These are phyloP conservation scores for Mallotus nudiflorus DNA, from an alignment of 345 rosid genomes.

Conservation along the genomic window DNA sequence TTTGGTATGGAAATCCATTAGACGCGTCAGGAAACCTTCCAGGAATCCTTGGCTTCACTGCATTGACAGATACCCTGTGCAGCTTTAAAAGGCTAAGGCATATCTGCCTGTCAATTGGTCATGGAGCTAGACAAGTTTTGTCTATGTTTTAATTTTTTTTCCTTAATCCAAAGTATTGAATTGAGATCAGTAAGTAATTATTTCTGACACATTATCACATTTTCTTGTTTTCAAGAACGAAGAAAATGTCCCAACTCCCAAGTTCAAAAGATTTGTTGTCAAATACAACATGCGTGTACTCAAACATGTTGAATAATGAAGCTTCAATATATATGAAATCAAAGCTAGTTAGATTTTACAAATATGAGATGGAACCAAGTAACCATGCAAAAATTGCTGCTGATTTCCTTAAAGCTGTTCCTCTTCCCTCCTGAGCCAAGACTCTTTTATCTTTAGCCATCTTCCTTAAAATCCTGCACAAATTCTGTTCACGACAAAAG, in stretches of 20 bases:
- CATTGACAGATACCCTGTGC: conserved; percentile 61
- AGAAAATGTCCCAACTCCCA: too few relatives aligned
- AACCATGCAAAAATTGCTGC: not conserved
- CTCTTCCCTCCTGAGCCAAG: not conserved
- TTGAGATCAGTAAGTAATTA: not conserved
- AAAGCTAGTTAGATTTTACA: too few relatives aligned
- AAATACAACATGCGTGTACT: too few relatives aligned
- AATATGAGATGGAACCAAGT: too few relatives aligned
- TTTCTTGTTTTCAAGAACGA: too few relatives aligned
- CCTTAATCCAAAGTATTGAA: not conserved
- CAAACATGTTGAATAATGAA: too few relatives aligned
- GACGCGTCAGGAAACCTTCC: conserved; percentile 59
- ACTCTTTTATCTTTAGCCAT: not conserved
- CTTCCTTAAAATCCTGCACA: not conserved
- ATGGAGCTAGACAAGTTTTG: not conserved
- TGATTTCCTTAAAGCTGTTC: not conserved
- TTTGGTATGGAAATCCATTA: conserved; percentile 77
- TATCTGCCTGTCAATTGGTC: not conserved
- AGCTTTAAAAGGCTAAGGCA: not conserved
- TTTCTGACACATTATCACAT: not conserved
- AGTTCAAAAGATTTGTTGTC: too few relatives aligned
- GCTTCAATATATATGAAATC: too few relatives aligned
- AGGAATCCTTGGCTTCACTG: conserved; percentile 78
- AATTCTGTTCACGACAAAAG: not conserved
- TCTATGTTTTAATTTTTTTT: not conserved